phyloP scores from a whole-genome alignment of 495 filamentous ascomycete genomes.

The Aspergillus ellipticus region DNA sequence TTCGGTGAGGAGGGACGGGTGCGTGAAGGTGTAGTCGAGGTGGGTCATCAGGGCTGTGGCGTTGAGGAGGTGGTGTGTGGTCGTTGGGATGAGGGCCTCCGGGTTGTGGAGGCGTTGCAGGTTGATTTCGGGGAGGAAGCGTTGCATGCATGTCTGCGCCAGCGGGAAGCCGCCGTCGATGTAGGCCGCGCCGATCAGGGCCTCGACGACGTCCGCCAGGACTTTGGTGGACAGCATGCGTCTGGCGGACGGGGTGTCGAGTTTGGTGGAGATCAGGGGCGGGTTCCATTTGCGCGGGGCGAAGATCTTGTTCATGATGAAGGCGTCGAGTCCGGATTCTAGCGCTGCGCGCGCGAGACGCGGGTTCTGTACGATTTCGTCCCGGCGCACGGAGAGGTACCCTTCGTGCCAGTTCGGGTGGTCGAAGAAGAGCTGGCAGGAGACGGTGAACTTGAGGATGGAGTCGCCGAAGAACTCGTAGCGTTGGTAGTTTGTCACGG shows the following conservation, averaged over 20 bases:
- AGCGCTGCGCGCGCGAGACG: conserved; percentile 62
- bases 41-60: conserved; percentile 14
- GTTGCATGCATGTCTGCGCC: conserved; percentile 59
- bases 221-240: conserved; percentile 67
- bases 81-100: conserved; percentile 6
- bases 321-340: conserved; percentile 61
- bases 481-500: conserved; percentile 71
- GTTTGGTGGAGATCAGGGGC: conserved; percentile 50
- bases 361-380: conserved; percentile 68
- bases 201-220: conserved; percentile 87
- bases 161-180: conserved; percentile 61
- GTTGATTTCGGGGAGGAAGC: conserved; percentile 61
- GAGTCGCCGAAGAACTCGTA: conserved; percentile 88
- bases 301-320: conserved; percentile 67
- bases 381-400: conserved; percentile 65
- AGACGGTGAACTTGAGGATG: conserved; percentile 74
- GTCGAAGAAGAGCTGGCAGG: conserved; percentile 61
- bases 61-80: conserved; percentile 5
- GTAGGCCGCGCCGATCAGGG: conserved; percentile 75
- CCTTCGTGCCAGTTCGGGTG: conserved; percentile 74
- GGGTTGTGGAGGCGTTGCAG: conserved; percentile 17
- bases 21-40: conserved; percentile 61
- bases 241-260: conserved; percentile 9
- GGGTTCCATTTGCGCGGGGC: conserved; percentile 70
- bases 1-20: conserved; percentile 70